Evolutionary conservation across 768 basidiomycete species (phyloP), one percentile per base, ranked within the genome.

Genomic region (Leccinellum luteum): DNA sequence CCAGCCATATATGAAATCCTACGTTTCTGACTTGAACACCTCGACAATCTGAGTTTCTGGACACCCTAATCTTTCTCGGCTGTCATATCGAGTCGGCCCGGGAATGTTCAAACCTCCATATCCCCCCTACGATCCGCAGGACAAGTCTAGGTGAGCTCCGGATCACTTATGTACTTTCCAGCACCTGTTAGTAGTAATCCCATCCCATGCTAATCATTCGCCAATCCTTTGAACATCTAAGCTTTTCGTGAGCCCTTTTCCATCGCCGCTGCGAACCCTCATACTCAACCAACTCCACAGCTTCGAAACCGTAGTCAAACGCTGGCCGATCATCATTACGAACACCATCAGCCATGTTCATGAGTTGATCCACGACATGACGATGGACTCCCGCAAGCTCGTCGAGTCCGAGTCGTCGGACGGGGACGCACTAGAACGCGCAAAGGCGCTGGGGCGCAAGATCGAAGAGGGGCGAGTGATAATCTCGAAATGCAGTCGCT

Each of bases 241-340:
- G 89, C 62, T 90, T 88, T 70, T 85, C 85, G 86, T 89, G 60
- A 67, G 83, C 44, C 41, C 51, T 25, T 48, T 48, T 12, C 23
- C 30, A 3, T 13, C 28, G 14, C 7, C 25, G 25, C 5, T 21
- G 14, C 35, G 17, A 15, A 34, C 6, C 6, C 32, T 34, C 13
- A 19, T 17, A 47, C 56, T 56, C 56, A 68, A 8, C 30, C 21
- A 19, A 10, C 19, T 44, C 17, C 50, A 43, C 62, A 91, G 90
- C 57, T 92, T 88, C 62, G 85, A 89, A 57, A 93, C 91, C 0
- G 87, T 94, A 15, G 70, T 86, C 51, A 86, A 80, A 69, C 79
- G 90, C 54, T 93, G 92, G 87, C 90, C 90, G 5, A 79, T 89
- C 48, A 96, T 98, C 65, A 80, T 95, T 54, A 92, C 94, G 1